phyloP scores from a whole-genome alignment of 495 filamentous ascomycete species.

The Penicillium samsonianum region DNA sequence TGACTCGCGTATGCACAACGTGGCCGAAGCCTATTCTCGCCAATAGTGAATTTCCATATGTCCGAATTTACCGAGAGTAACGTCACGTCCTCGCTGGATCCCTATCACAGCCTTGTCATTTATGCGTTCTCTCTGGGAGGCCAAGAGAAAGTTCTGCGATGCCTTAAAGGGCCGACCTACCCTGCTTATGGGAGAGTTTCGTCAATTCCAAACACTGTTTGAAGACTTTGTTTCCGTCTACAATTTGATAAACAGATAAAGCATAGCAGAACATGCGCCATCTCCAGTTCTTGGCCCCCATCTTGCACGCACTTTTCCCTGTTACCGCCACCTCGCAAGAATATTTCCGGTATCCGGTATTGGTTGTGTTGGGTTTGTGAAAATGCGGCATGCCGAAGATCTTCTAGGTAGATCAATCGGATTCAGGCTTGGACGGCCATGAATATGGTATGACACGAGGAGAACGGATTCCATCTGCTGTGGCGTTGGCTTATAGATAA shows the following conservation, averaged over 20 bases:
- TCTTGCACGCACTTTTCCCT: background rate
- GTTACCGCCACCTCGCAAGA: background rate
- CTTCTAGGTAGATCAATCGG: background rate
- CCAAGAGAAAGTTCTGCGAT: background rate
- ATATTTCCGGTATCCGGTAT: background rate
- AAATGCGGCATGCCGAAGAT: background rate
- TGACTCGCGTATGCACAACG: constrained; percentile 15
- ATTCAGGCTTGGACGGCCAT: background rate
- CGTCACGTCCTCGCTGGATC: background rate
- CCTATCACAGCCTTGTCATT: background rate
- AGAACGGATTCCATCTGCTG: background rate
- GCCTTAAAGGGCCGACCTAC: background rate
- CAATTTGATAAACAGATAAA: background rate
- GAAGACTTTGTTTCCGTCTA: background rate
- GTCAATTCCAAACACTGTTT: background rate
- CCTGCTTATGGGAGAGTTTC: background rate
- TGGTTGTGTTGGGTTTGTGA: background rate
- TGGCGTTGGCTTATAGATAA: background rate
- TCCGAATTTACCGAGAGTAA: constrained; percentile 9
- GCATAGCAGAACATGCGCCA: background rate
- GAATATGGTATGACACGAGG: background rate
- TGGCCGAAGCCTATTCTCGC: constrained; percentile 6
- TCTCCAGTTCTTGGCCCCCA: background rate
- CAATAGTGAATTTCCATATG: background rate
- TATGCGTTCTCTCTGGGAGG: background rate